phyloP scores from a whole-genome alignment of 2,329 filamentous ascomycete genomes.

The Chalara sp. region DNA sequence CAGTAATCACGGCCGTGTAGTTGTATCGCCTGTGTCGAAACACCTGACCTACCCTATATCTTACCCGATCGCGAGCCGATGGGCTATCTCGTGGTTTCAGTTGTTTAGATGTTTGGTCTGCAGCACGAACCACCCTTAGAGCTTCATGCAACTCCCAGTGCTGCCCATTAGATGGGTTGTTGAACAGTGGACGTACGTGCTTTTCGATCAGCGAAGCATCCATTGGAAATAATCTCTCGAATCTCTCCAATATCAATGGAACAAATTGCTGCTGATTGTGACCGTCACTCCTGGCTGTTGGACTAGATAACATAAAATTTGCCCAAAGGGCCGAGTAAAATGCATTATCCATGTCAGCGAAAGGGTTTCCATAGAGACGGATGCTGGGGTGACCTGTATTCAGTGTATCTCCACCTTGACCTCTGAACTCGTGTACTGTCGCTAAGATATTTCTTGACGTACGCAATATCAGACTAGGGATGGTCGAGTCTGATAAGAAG shows the following conservation, averaged over 20 bases:
- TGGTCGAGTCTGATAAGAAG: slow-evolving; percentile 59
- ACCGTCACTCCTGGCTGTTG: slow-evolving; percentile 14
- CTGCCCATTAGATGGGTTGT: slow-evolving; percentile 23
- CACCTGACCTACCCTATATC: slow-evolving; percentile 71
- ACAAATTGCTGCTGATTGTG: slow-evolving; percentile 26
- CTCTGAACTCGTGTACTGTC: slow-evolving; percentile 50
- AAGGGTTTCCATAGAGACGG: slow-evolving; percentile 23
- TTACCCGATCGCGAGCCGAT: slow-evolving; percentile 36
- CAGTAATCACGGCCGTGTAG: slow-evolving; percentile 76
- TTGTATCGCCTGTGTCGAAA: slow-evolving; percentile 77
- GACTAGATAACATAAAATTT: slow-evolving; percentile 27
- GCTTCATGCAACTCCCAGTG: slow-evolving; percentile 39
- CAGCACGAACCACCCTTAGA: slow-evolving; percentile 46
- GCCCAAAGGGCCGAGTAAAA: slow-evolving; percentile 33
- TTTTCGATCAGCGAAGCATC: slow-evolving; percentile 31
- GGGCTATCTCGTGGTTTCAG: slow-evolving; percentile 25
- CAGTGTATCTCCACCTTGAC: slow-evolving; percentile 16
- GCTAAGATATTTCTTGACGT: slow-evolving; percentile 76
- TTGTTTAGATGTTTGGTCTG: slow-evolving; percentile 48
- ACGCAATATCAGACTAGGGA: slow-evolving; percentile 64
- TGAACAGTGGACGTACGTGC: slow-evolving; percentile 28
- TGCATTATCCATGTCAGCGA: slow-evolving; percentile 29
- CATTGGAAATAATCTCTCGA: slow-evolving; percentile 30
- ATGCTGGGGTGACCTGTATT: slow-evolving; percentile 30
- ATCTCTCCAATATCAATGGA: slow-evolving; percentile 27